Conservation (phyloP, 73 alveolate species). For the Paramecium biaurelia region DNA sequence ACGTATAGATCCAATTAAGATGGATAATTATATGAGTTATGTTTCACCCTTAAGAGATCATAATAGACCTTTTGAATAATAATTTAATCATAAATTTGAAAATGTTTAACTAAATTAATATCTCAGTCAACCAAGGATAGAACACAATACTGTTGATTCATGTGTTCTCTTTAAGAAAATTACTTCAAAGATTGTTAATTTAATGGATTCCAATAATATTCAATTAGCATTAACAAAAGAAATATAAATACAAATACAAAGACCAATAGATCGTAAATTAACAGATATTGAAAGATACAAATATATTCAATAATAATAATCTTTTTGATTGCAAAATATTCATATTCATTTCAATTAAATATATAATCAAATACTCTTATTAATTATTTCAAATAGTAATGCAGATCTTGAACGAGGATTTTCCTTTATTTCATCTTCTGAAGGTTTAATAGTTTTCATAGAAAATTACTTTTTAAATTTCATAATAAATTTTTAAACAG, state of each 20-base stretch:
- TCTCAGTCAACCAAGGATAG: neutral
- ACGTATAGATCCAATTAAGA: neutral
- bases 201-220: conserved; percentile 16
- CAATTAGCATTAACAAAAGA: neutral
- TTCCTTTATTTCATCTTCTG: neutral
- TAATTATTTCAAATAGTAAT: neutral
- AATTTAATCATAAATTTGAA: neutral
- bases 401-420: conserved; percentile 31
- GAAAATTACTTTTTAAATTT: neutral
- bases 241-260: neutral
- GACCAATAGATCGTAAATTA: neutral
- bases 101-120: neutral
- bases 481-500: neutral
- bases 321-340: neutral
- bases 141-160: neutral
- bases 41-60: conserved; percentile 37
- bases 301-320: neutral
- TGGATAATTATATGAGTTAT: neutral
- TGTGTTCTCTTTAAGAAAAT: conserved; percentile 2
- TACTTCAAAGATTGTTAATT: neutral
- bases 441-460: neutral
- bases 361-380: neutral
- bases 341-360: neutral
- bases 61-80: conserved; percentile 25
- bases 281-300: neutral